Conservation (phyloP, 108 stramenopile genomes). For the Cyclotella cryptica region DNA sequence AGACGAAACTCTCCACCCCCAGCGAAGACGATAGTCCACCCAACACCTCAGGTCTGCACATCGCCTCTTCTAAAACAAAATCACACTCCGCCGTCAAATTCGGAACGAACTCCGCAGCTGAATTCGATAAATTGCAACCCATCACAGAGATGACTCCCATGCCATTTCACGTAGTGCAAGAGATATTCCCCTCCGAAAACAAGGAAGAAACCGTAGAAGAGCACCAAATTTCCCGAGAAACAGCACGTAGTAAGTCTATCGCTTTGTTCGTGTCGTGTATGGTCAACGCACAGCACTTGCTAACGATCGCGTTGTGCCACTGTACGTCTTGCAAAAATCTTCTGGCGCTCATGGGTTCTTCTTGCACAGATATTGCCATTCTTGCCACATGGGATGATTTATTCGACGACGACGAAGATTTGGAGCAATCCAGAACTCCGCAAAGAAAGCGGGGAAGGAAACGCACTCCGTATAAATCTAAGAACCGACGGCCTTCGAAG, state of each 20-base stretch:
- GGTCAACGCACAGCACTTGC: too few relatives aligned
- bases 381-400: conserved; percentile 56
- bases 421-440: conserved; percentile 6
- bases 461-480: conserved; percentile 38
- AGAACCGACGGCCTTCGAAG: conserved; percentile 18
- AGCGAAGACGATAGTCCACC: conserved; percentile 18
- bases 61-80: background rate
- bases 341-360: too few relatives aligned
- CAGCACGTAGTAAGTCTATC: conserved; percentile 9
- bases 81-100: conserved; percentile 50
- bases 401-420: conserved; percentile 33
- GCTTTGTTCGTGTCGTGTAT: too few relatives aligned
- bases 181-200: conserved; percentile 39
- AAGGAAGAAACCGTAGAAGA: conserved; percentile 20
- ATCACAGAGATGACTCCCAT: conserved; percentile 53
- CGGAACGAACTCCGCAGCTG: conserved; percentile 46
- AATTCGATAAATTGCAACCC: conserved; percentile 44
- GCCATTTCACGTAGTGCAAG: conserved; percentile 29
- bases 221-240: conserved; percentile 26
- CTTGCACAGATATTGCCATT: conserved; percentile 26
- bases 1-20: conserved; percentile 20
- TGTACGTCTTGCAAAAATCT: too few relatives aligned
- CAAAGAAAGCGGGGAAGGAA: conserved; percentile 31
- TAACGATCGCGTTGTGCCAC: too few relatives aligned
- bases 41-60: background rate